Conservation (phyloP, 257 asterid species). For the Plectranthus barbatus region DNA sequence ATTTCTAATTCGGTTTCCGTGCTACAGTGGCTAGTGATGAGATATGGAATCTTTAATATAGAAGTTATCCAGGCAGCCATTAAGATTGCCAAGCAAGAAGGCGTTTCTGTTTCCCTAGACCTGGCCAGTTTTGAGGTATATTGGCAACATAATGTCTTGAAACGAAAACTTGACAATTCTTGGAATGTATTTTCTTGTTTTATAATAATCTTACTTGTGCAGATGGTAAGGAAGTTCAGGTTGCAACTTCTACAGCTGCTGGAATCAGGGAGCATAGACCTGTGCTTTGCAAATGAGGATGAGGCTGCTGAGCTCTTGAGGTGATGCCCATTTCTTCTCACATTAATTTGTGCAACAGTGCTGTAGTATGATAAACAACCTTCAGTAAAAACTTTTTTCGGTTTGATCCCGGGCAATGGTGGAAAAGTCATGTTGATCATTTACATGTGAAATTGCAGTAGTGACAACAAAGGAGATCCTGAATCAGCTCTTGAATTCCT, state of each 20-base stretch:
- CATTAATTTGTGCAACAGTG: not conserved
- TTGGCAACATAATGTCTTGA: not conserved
- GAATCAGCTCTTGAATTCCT: constrained; percentile 71
- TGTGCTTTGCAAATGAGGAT: constrained; percentile 97
- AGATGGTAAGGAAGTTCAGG: constrained; percentile 92
- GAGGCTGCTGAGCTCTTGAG: constrained; percentile 83
- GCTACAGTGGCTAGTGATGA: constrained; percentile 86
- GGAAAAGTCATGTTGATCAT: too few relatives aligned
- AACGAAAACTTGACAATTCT: not conserved
- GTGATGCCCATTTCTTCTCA: constrained; percentile 24
- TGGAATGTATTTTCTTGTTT: not conserved
- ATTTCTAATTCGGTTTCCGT: constrained; percentile 13
- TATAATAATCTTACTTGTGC: constrained; percentile 14
- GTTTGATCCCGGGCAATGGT: too few relatives aligned
- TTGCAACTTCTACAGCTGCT: constrained; percentile 61
- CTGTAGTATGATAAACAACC: too few relatives aligned
- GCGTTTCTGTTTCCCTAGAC: constrained; percentile 76
- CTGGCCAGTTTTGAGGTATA: constrained; percentile 97
- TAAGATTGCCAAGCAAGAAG: constrained; percentile 82
- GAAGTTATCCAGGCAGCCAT: constrained; percentile 73
- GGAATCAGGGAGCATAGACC: constrained; percentile 81
- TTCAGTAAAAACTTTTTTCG: too few relatives aligned
- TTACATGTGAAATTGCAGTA: constrained; percentile 30
- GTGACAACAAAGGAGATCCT: constrained; percentile 41
- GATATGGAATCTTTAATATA: constrained; percentile 64